Conservation (phyloP, 345 rosid genomes). For the Linum lewisii region DNA sequence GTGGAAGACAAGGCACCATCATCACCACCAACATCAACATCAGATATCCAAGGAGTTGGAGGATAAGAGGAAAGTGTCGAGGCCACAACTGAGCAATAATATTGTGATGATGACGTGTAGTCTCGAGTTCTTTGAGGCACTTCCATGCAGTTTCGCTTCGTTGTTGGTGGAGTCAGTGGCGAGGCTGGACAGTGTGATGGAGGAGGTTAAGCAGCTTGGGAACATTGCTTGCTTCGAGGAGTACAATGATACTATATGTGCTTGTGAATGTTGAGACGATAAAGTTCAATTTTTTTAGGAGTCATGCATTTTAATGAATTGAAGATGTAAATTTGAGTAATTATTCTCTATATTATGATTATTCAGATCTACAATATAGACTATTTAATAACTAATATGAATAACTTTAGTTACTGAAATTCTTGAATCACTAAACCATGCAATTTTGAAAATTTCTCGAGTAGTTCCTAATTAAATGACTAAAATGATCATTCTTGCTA, state of each 20-base stretch:
- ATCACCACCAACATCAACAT: constrained; percentile 17
- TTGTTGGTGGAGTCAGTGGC: constrained; percentile 65
- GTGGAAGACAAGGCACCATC: constrained; percentile 36
- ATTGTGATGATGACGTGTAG: constrained; percentile 36
- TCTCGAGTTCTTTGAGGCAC: constrained; percentile 73
- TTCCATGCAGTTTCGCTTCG: constrained; percentile 82
- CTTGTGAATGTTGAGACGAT: constrained; percentile 17
- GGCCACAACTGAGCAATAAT: constrained; percentile 67
- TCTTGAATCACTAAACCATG: too few relatives aligned
- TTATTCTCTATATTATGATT: too few relatives aligned
- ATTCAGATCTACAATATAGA: too few relatives aligned
- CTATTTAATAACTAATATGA: too few relatives aligned
- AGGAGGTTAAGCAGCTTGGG: constrained; percentile 62
- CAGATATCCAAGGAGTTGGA: constrained; percentile 11
- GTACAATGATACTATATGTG: constrained; percentile 30
- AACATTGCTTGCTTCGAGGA: constrained; percentile 56
- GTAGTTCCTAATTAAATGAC: too few relatives aligned
- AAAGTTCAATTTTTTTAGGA: too few relatives aligned
- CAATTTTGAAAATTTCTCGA: too few relatives aligned
- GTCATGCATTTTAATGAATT: too few relatives aligned
- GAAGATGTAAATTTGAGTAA: too few relatives aligned
- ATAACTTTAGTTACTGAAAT: too few relatives aligned
- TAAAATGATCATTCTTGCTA: too few relatives aligned
- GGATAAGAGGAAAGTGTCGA: constrained; percentile 36
- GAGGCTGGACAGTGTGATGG: constrained; percentile 59